Conservation (phyloP, 2,329 filamentous ascomycete species). For the Penicillium sp. region DNA sequence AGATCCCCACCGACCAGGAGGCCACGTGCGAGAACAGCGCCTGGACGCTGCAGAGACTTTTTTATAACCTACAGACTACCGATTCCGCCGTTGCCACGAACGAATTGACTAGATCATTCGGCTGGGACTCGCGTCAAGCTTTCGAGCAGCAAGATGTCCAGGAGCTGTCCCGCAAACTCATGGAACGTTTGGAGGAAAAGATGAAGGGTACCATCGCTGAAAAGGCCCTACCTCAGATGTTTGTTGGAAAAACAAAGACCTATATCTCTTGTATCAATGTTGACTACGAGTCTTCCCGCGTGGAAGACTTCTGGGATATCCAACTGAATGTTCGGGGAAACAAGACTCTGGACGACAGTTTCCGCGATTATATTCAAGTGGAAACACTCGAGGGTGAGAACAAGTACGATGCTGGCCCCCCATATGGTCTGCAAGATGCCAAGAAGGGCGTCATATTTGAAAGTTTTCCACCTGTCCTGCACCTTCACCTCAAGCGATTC, state of each 20-base stretch:
- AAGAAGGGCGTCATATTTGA: constrained; percentile 98
- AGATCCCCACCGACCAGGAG: constrained; percentile 90
- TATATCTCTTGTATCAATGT: constrained; percentile 99
- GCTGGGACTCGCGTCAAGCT: constrained; percentile 96
- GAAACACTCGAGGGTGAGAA: constrained; percentile 98
- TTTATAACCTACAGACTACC: constrained; percentile 92
- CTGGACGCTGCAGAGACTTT: constrained; percentile 89
- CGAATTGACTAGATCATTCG: constrained; percentile 94
- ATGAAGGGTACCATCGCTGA: constrained; percentile 97
- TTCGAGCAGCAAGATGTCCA: constrained; percentile 99
- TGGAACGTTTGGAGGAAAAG: constrained; percentile 94
- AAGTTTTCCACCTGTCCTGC: constrained; percentile 89
- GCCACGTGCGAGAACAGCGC: constrained; percentile 83
- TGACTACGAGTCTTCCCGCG: constrained; percentile 90
- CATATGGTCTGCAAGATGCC: constrained; percentile 91
- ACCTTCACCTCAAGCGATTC: constrained; percentile 95
- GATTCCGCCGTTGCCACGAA: constrained; percentile 82
- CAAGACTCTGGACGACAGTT: constrained; percentile 89
- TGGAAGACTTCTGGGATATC: constrained; percentile 99
- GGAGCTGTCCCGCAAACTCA: constrained; percentile 92
- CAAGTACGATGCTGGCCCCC: constrained; percentile 91
- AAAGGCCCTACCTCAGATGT: constrained; percentile 85
- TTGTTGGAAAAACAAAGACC: constrained; percentile 97
- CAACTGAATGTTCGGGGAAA: constrained; percentile 96
- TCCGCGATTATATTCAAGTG: constrained; percentile 93